A percentile compares a stretch with the other conserved stretches of the same genome.
Evolutionary conservation across 257 asterid genomes (phyloP).

Genomic region (Cordia subcordata): DNA sequence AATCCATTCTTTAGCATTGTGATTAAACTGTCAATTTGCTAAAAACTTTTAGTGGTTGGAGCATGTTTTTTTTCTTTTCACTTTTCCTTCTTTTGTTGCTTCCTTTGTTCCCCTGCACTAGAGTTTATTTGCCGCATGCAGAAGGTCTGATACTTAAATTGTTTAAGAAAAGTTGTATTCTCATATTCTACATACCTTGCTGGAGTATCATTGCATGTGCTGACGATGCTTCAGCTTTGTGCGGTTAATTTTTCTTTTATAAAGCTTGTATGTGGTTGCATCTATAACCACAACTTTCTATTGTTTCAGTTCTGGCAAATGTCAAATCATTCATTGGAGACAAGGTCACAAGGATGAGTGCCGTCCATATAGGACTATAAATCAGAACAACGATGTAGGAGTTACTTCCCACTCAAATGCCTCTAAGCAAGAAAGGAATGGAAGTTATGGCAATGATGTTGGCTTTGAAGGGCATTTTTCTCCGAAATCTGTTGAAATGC

Average conservation of each 20-base stretch:
- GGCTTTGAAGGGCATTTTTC: conserved; percentile 24
- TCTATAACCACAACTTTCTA: conserved; percentile 14
- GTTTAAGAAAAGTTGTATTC: neutral
- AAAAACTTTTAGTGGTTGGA: too few relatives aligned
- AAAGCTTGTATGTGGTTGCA: neutral
- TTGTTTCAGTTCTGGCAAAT: conserved; percentile 66
- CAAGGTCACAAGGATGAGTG: conserved; percentile 87
- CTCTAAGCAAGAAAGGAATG: conserved; percentile 25
- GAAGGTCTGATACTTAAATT: neutral
- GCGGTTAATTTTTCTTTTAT: neutral
- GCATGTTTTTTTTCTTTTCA: too few relatives aligned
- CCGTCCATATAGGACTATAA: conserved; percentile 25
- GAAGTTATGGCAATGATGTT: conserved; percentile 19
- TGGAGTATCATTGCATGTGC: neutral
- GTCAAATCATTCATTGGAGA: conserved; percentile 84
- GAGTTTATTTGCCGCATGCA: neutral
- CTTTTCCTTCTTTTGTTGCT: too few relatives aligned
- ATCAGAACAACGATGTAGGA: conserved; percentile 27
- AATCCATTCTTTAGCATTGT: too few relatives aligned
- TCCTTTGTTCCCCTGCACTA: too few relatives aligned
- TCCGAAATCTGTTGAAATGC: conserved; percentile 27
- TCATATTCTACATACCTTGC: too few relatives aligned
- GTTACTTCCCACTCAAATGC: conserved; percentile 22
- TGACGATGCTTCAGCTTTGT: neutral
- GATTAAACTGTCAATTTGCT: too few relatives aligned